phyloP scores from a whole-genome alignment of 2,329 filamentous ascomycete genomes.

The Spiromastix sp. region DNA sequence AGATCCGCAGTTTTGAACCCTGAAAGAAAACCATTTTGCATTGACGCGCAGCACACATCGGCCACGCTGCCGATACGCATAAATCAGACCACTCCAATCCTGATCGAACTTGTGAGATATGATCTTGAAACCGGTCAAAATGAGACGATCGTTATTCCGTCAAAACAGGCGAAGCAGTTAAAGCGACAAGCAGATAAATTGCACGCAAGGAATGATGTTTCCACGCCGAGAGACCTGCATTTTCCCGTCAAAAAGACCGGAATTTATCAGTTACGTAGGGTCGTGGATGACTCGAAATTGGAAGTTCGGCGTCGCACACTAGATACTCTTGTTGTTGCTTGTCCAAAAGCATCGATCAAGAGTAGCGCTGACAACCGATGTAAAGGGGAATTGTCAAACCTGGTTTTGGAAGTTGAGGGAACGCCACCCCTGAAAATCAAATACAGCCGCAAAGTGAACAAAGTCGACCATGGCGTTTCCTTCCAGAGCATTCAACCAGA shows the following conservation, averaged over 20 bases:
- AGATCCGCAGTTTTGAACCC: slow-evolving; percentile 83
- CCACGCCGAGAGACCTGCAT: slow-evolving; percentile 55
- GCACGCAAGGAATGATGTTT: slow-evolving; percentile 36
- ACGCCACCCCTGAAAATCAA: slow-evolving; percentile 86
- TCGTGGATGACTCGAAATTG: slow-evolving; percentile 87
- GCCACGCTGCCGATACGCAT: slow-evolving; percentile 74
- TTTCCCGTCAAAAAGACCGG: slow-evolving; percentile 76
- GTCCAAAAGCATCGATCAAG: slow-evolving; percentile 68
- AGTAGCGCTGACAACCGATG: slow-evolving; percentile 59
- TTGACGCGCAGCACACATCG: slow-evolving; percentile 52
- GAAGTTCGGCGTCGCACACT: slow-evolving; percentile 70
- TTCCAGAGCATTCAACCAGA: slow-evolving; percentile 93
- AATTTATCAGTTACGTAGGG: slow-evolving; percentile 72
- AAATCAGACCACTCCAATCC: slow-evolving; percentile 82
- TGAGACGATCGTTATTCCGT: slow-evolving; percentile 66
- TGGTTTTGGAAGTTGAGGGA: slow-evolving; percentile 73
- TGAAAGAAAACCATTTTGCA: slow-evolving; percentile 66
- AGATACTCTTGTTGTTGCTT: slow-evolving; percentile 75
- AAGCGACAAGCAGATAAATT: slow-evolving; percentile 58
- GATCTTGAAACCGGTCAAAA: slow-evolving; percentile 73
- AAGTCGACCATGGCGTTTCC: slow-evolving; percentile 70
- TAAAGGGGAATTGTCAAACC: slow-evolving; percentile 75
- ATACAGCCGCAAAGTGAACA: slow-evolving; percentile 81
- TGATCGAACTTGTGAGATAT: slow-evolving; percentile 78
- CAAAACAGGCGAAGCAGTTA: slow-evolving; percentile 64